Evolutionary conservation across 345 rosid genomes (phyloP), one percentile per base, ranked within the genome.

Genomic region (Eucalyptus albens): DNA sequence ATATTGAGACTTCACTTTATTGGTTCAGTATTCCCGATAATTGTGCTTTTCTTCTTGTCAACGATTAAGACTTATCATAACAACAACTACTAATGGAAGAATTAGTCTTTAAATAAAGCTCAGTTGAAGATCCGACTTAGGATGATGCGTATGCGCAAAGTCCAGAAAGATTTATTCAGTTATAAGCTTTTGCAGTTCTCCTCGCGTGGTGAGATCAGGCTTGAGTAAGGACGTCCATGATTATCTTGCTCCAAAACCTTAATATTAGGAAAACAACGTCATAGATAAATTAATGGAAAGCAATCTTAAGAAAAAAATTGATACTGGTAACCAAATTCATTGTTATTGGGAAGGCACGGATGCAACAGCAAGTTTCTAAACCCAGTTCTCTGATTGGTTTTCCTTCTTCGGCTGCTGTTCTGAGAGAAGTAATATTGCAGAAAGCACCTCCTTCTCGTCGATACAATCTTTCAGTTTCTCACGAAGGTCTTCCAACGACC

Each of bases 371-470:
- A 55, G 87, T 50, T n/a, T 86, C 88, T 29, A 86, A 86, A 45
- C 55, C 26, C 44, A 24, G 40, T n/a, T 51, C 56, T 51, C 44
- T 21, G 26, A 50, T 17, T 51, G 62, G 40, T 86, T 86, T 86
- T 50, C 33, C 85, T 11, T 77, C 85, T 6, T 77, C 85, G 85
- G 85, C 47, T 22, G 53, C n/a, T 53, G 87, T 67, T 87, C 55
- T 22, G 86, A 56, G 82, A 94, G 88, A 81, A 91, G 88, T 89
- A 94, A 37, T 81, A 94, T 88, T 42, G 90, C 90, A 83, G 93
- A 81, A 8, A 94, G 90, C n/a, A 92, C 96, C 59, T 94, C 92
- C 53, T 91, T 88, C 37, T 92, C 89, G 26, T 47, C n/a, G 60
- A 87, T 90, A n/a, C 90, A 91, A 67, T 31, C 47, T 87, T 87